A percentile compares a stretch with the other conserved stretches of the same genome.
Evolutionary conservation across 768 basidiomycete species (phyloP).

Genomic region (Obba rivulosa): DNA sequence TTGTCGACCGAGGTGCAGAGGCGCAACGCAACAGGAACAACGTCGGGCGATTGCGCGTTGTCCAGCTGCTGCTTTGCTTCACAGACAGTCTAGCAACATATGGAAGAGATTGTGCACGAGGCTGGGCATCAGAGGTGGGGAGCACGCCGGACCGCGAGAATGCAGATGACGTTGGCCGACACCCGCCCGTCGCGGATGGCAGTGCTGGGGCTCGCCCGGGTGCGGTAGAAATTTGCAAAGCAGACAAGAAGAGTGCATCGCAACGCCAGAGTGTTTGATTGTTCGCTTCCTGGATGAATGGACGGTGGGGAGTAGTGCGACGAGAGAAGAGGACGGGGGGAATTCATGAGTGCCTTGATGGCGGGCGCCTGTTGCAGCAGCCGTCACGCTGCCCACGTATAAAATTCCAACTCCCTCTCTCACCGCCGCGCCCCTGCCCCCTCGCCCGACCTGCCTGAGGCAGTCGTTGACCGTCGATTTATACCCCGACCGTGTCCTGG

Average conservation of each 20-base stretch:
- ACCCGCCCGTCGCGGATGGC: too few relatives aligned
- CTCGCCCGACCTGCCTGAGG: constrained; percentile 10
- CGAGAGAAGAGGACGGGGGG: not conserved
- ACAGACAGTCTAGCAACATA: too few relatives aligned
- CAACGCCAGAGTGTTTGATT: not conserved
- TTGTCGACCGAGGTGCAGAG: too few relatives aligned
- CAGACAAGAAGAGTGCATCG: not conserved
- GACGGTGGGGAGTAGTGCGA: not conserved
- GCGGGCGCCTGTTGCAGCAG: constrained; percentile 12
- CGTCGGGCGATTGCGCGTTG: too few relatives aligned
- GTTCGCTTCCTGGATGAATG: not conserved
- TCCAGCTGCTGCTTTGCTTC: too few relatives aligned
- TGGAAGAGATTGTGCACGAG: too few relatives aligned
- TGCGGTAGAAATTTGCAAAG: too few relatives aligned
- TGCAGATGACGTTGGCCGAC: too few relatives aligned
- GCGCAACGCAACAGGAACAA: too few relatives aligned
- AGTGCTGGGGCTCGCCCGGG: too few relatives aligned
- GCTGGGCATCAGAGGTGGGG: too few relatives aligned
- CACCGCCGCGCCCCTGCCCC: constrained; percentile 5
- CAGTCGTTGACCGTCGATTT: constrained; percentile 15
- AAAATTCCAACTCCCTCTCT: constrained; percentile 11
- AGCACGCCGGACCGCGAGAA: too few relatives aligned
- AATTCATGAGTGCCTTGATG: constrained; percentile 5
- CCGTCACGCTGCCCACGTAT: constrained; percentile 24
- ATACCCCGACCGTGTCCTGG: constrained; percentile 11